Evolutionary conservation across 1,139 yeast species (phyloP).

Genomic region (Lodderomyces oxycetoniae): DNA sequence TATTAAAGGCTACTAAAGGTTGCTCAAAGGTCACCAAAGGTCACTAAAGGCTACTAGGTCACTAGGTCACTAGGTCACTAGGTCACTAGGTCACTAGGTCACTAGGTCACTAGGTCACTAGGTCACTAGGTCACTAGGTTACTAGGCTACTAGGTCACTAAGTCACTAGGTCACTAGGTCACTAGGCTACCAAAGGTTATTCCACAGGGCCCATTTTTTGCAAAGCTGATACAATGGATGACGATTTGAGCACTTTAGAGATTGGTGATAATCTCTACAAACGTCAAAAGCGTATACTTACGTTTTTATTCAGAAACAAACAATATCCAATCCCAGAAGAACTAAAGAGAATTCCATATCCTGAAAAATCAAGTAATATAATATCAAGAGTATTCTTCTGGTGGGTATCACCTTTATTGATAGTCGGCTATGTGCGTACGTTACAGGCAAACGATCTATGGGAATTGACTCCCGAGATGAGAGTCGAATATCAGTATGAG

Average conservation of each 20-base stretch:
- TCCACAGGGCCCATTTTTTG: no score
- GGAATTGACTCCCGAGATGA: constrained; percentile 46
- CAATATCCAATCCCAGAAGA: constrained; percentile 44
- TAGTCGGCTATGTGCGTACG: constrained; percentile 64
- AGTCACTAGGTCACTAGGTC: no score
- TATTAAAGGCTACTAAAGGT: no score
- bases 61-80: no score
- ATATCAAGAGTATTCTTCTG: constrained; percentile 39
- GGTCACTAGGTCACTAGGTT: no score
- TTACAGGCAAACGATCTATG: constrained; percentile 61
- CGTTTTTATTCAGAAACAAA: constrained; percentile 14
- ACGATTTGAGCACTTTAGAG: constrained; percentile 11
- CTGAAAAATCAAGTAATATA: constrained; percentile 27
- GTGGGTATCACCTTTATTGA: constrained; percentile 59
- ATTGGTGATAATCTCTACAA: constrained; percentile 12
- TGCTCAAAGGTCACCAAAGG: no score
- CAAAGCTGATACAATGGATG: constrained; percentile 8
- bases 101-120: no score
- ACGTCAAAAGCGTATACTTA: constrained; percentile 17
- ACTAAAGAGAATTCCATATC: constrained; percentile 45
- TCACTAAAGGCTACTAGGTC: no score
- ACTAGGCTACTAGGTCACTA: no score
- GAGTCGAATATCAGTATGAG: constrained; percentile 43
- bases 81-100: no score
- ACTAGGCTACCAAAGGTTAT: no score